Evolutionary conservation across 345 rosid genomes (phyloP), one percentile per base, ranked within the genome.

Genomic region (Cochlearia excelsa): DNA sequence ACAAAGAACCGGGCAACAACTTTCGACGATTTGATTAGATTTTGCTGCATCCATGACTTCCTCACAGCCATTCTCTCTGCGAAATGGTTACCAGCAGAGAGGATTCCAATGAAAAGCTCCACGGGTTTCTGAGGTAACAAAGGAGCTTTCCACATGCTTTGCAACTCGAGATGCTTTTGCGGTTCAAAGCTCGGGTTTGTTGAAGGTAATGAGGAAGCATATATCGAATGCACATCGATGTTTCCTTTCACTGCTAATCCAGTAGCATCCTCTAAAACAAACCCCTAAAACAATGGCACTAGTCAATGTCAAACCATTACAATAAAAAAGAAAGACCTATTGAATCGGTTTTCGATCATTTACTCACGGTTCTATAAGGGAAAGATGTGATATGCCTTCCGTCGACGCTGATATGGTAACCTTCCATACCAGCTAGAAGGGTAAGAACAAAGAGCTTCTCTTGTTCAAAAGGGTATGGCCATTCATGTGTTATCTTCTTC

Each of bases 1-100:
- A 92, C 98, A 63, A 92, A 92, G 78, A 88, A 92, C 49, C 97
- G 93, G 67, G 97, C 87, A 27, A 92, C 97, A 30, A 82, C 96
- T 66, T 78, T 78, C 30, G 98, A 80, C 61, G 98, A 84, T 53
- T 75, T 80, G 43, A 92, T 77, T 63, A 88, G 88, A 30, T 69
- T 65, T 70, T 92, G 88, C 70, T 83, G 97, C 93, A 92, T 86
- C 98, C 98, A 92, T 6, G 96, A 79, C 75, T 79, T 92, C 80
- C 98, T 84, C 62, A 83, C 88, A 6, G 98, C 96, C 98, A 92
- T 92, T 54, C 98, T 79, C 78, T 92, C 98, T 5, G 84, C 75
- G 52, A 92, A 91, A 79, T 92, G 96, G 71, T 86, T 92, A 57
- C 96, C 98, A 0, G 96, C 95, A 1, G 98, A 92, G 54, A 92